phyloP scores from a whole-genome alignment of 371 early-diverging fungal genomes.

The Batkoa obscura region DNA sequence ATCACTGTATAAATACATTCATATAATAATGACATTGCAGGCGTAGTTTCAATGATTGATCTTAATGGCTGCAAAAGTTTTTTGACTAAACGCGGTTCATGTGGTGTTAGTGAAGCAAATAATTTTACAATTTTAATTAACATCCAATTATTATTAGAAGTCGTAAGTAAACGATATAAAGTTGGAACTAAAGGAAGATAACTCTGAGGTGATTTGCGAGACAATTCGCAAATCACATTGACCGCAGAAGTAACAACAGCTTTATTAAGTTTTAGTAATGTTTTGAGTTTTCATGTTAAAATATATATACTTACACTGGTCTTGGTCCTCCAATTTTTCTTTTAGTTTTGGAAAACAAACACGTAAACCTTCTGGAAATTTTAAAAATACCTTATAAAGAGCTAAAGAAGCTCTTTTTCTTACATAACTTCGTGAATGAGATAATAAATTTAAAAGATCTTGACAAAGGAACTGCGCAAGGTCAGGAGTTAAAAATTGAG shows the following conservation, averaged over 20 bases:
- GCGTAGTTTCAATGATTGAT: slow-evolving; percentile 65
- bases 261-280: slow-evolving; percentile 9
- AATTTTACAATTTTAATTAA: slow-evolving; percentile 92
- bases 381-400: slow-evolving; percentile 71
- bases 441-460: slow-evolving; percentile 68
- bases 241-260: slow-evolving; percentile 84
- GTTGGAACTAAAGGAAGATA: slow-evolving; percentile 88
- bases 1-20: slow-evolving; percentile 90
- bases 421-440: slow-evolving; percentile 78
- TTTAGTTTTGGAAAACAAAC: slow-evolving; percentile 72
- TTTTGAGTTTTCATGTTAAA: not conserved
- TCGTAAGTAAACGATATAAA: slow-evolving; percentile 69
- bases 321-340: slow-evolving; percentile 78
- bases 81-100: slow-evolving; percentile 80
- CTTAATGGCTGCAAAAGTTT: slow-evolving; percentile 73
- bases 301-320: slow-evolving; percentile 41
- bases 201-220: slow-evolving; percentile 70
- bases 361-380: slow-evolving; percentile 72
- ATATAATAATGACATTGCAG: slow-evolving; percentile 83
- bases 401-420: slow-evolving; percentile 78
- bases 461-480: slow-evolving; percentile 75
- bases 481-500: slow-evolving; percentile 80
- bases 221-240: slow-evolving; percentile 87
- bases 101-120: slow-evolving; percentile 79
- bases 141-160: slow-evolving; percentile 91